Conservation (phyloP, 345 rosid species). For the Eucalyptus brandiana region DNA sequence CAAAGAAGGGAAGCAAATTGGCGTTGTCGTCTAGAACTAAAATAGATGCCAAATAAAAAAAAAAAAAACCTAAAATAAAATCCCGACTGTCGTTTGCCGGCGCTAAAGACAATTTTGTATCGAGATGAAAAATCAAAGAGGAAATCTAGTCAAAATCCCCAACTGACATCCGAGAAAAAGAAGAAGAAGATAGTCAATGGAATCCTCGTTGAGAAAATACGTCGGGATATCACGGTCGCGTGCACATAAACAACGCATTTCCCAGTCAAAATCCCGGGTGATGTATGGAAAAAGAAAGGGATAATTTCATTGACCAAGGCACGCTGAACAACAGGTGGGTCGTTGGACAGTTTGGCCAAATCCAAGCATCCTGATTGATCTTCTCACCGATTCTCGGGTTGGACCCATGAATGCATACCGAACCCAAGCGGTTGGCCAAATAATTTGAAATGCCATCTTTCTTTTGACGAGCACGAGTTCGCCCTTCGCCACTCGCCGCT, state of each 20-base stretch:
- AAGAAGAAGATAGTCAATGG: not conserved
- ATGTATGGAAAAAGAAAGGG: not conserved
- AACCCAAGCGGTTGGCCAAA: not conserved
- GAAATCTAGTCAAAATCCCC: not conserved
- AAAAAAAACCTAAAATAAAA: not conserved
- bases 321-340: not conserved
- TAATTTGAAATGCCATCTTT: not conserved
- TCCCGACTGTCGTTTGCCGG: not conserved
- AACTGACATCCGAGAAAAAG: not conserved
- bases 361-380: not conserved
- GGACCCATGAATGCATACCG: not conserved
- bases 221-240: not conserved
- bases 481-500: accelerated
- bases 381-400: not conserved
- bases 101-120: not conserved
- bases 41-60: not conserved
- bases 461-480: not conserved
- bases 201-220: not conserved
- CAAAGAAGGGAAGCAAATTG: not conserved
- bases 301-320: not conserved
- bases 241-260: not conserved
- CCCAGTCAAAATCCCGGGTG: not conserved
- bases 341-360: not conserved
- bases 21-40: not conserved
- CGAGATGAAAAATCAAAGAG: not conserved